Evolutionary conservation across 192 early-diverging fungal species (phyloP).

Genomic region (Rhizophlyctis rosea): DNA sequence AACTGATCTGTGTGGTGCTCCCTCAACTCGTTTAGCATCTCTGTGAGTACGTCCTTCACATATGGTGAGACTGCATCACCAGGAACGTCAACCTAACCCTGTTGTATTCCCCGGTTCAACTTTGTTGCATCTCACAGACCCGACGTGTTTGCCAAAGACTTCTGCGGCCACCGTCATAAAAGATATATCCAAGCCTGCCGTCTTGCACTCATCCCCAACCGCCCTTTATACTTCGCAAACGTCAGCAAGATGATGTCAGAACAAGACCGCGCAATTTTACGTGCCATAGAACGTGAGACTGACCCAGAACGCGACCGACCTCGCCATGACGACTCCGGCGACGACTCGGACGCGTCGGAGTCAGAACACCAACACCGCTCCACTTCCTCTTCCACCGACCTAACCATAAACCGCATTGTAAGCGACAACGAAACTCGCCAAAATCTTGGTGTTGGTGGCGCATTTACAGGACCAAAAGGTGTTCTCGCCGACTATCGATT

Average conservation of each 20-base stretch:
- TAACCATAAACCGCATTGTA: constrained; percentile 20
- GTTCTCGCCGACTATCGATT: constrained; percentile 55
- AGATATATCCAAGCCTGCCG: too few species aligned
- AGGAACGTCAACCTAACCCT: too few species aligned
- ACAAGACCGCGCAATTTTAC: background rate
- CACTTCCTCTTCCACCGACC: background rate
- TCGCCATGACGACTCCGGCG: background rate
- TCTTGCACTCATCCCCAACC: too few species aligned
- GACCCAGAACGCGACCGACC: background rate
- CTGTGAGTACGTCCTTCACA: too few species aligned
- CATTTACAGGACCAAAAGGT: constrained; percentile 56
- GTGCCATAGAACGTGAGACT: background rate
- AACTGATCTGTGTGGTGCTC: too few species aligned
- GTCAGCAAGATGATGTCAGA: constrained; percentile 3
- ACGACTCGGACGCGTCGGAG: constrained; percentile 22
- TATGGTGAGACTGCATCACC: too few species aligned
- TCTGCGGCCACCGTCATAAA: too few species aligned
- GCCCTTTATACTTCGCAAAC: too few species aligned
- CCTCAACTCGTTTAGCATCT: too few species aligned
- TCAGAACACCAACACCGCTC: background rate
- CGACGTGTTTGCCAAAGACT: too few species aligned
- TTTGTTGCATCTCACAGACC: too few species aligned
- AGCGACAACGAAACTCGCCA: constrained; percentile 32
- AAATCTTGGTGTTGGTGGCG: constrained; percentile 40
- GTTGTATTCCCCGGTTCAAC: too few species aligned